phyloP scores from a whole-genome alignment of 2,329 filamentous ascomycete species.

The Sclerotinia borealis region DNA sequence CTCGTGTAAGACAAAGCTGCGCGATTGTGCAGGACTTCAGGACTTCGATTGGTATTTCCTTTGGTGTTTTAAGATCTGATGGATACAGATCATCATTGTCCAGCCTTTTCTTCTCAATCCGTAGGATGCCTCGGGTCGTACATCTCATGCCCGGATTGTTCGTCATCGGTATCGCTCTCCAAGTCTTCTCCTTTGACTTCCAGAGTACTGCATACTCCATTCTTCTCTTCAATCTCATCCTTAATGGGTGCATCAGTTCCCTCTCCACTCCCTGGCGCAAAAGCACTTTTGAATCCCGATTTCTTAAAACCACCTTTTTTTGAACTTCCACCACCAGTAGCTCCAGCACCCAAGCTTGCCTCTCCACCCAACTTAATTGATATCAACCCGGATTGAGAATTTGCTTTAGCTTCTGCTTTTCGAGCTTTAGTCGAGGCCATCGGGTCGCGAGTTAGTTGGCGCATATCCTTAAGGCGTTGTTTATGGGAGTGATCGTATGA shows the following conservation, averaged over 20 bases:
- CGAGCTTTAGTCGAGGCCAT: constrained; percentile 57
- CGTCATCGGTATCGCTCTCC: constrained; percentile 45
- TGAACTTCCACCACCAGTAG: constrained; percentile 41
- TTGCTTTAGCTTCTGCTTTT: constrained; percentile 65
- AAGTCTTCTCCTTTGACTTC: constrained; percentile 44
- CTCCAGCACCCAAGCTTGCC: constrained; percentile 21
- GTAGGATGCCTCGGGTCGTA: constrained; percentile 58
- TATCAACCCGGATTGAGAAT: constrained; percentile 53
- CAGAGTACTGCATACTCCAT: not conserved
- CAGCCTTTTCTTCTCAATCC: constrained; percentile 41
- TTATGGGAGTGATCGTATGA: constrained; percentile 96
- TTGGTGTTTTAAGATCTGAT: not conserved
- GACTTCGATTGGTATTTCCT: not conserved
- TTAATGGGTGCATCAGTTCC: constrained; percentile 38
- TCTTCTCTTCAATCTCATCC: constrained; percentile 27
- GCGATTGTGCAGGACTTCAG: not conserved
- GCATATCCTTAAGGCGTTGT: constrained; percentile 83
- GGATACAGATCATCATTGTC: not conserved
- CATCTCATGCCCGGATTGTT: constrained; percentile 48
- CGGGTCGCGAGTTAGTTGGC: constrained; percentile 71
- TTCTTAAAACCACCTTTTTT: constrained; percentile 75
- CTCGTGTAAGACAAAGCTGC: not conserved
- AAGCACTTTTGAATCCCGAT: constrained; percentile 74
- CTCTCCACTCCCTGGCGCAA: constrained; percentile 47
- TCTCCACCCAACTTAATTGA: constrained; percentile 55